Base-by-base conservation (phyloP, 305 asterid genomes). In the Coffea humblotiana region DNA sequence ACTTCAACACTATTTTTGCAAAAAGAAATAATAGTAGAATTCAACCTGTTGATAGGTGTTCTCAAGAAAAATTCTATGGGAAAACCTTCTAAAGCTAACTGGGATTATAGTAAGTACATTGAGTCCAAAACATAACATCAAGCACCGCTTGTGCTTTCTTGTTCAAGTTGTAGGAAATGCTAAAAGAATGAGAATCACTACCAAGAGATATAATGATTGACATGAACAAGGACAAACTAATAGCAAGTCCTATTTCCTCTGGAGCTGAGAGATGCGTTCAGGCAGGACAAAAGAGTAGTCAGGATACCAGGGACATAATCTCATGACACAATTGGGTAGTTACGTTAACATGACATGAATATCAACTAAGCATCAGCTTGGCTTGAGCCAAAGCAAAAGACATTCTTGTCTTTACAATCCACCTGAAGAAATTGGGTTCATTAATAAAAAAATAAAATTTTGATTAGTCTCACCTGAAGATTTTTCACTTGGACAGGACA, bases 401-500 rank as follows among this genome's bases (percentile, higher is more conserved):
- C 21, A 32, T 47, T 40, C 48, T 71, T 72, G 23, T n/a, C 58
- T 64, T 25, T 73, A 61, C 32, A 23, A 72, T 52, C 35, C 8
- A 15, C 49, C 19, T 76, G 47, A 29, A 32, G 72, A 10, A 27
- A 58, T 58, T 25, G 72, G 47, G 11, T 51, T 66, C 27, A 72
- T 66, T 43, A 60, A 37, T 29, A 56, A 79, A 49, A 32, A 16
- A 75, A 16, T 72, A 74, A 77, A 69, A 78, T 79, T 29, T 67
- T 74, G 76, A 51, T 77, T 19, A 48, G 75, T 78, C 91, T 89
- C 86, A 92, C 97, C 96, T 91, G 97, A 84, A 94, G 93, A 88
- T 92, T 92, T 81, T 94, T 88, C 70, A 88, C 94, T 92, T 96
- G 99, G 89, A 90, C 90, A 86, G 99, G 97, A 82, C 97, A 90